Base-by-base conservation (phyloP, 2,329 filamentous ascomycete genomes). In the Colletotrichum shisoi region DNA sequence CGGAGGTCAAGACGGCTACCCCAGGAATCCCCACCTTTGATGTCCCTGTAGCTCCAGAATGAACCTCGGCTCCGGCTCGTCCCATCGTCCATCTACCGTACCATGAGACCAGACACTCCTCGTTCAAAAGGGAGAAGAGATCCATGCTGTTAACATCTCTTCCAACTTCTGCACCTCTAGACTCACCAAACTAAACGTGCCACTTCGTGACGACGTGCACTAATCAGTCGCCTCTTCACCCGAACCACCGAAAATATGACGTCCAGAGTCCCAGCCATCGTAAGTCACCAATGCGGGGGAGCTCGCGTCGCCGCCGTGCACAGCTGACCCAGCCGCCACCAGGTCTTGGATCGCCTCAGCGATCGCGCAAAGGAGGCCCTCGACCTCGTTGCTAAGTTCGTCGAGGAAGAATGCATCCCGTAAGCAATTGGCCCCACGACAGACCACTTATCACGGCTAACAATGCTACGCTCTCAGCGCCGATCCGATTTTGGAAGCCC, bases 391-490 rank as follows among this genome's bases (percentile, higher is more conserved):
- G 92, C 94, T 83, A 93, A 93, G 79, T 99, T 99, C 74, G 95
- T 99, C 73, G 92, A 98, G 77, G 94, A 97, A 80, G 94, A 97
- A 84, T 99, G 91, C 78, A 90, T 93, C 71, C 91, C 91, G 87
- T 89, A 77, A 80, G 27, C 73, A 37, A 37, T n/a, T 39, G 39
- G n/a, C 3, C 19, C 31, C 34, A 54, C 13, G 13, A 3, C 37
- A 9, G 40, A 4, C 17, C 27, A 19, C 19, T n/a, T 45, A n/a
- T 12, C 53, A 17, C 44, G 48, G 31, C 57, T 61, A 27, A 63
- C 59, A 57, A 34, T 7, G 27, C 31, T 5, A 53, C 37, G 42
- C 27, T 17, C 24, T 31, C 52, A 90, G 87, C 68, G 91, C 92
- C 77, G 94, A 98, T 76, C 83, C 90, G 64, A 86, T 97, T 71